Percentiles rank a stretch among this genome's conserved stretches.
Evolutionary conservation across 2,329 filamentous ascomycete genomes (phyloP).

Genomic region (Colletotrichum tanaceti): DNA sequence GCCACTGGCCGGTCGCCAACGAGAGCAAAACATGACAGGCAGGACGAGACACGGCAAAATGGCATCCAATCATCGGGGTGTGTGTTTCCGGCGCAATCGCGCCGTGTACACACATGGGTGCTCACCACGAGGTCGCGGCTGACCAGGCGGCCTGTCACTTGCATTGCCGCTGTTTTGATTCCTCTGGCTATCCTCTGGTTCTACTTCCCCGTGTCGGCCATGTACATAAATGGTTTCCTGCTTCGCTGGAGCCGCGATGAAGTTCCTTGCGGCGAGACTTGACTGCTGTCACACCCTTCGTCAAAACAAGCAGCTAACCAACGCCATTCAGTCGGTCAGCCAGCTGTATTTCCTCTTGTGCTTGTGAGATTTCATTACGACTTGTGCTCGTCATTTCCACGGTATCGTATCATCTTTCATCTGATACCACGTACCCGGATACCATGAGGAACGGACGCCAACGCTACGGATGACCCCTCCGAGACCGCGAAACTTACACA

Average conservation of each 20-base stretch:
- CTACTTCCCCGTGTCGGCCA: background rate
- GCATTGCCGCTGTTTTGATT: conserved; percentile 9
- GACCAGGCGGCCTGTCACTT: conserved; percentile 8
- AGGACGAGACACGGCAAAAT: conserved; percentile 17
- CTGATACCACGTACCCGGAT: conserved; percentile 12
- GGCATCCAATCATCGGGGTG: conserved; percentile 1
- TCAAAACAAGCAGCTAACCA: conserved; percentile 16
- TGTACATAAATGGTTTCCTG: conserved; percentile 16
- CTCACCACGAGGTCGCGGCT: conserved; percentile 5
- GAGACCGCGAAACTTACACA: conserved; percentile 19
- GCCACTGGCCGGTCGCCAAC: background rate
- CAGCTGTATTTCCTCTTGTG: background rate
- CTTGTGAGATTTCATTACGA: conserved; percentile 10
- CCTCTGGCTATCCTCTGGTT: conserved; percentile 9
- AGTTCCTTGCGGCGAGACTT: conserved; percentile 27
- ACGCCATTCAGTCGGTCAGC: background rate
- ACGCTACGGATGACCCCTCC: conserved; percentile 25
- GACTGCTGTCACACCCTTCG: conserved; percentile 18
- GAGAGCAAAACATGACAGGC: background rate
- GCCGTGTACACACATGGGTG: background rate
- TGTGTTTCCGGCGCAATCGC: background rate
- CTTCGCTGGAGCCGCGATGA: conserved; percentile 9
- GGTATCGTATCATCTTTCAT: conserved; percentile 24
- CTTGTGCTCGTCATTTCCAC: conserved; percentile 16
- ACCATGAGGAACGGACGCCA: conserved; percentile 14